Evolutionary conservation across 164 flowering plant species (phyloP).

Genomic region (Magnolia sinica): DNA sequence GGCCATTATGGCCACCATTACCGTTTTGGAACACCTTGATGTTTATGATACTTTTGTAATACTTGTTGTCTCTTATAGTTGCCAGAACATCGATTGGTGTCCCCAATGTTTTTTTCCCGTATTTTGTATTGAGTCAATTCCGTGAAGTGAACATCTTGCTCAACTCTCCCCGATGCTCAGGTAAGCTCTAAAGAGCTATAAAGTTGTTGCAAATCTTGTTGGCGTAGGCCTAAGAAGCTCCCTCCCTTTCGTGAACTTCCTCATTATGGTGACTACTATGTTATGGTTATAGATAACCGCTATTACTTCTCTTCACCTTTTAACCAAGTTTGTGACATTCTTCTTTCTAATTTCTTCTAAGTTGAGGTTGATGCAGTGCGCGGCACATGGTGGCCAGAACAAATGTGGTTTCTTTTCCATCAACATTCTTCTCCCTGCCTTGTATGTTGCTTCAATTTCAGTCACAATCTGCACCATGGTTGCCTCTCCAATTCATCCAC

Average conservation of each 20-base stretch:
- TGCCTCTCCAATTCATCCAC: neutral
- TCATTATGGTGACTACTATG: neutral
- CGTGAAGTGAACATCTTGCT: neutral
- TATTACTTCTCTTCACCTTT: neutral
- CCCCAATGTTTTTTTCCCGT: neutral
- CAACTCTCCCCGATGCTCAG: neutral
- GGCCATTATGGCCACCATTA: too few species aligned
- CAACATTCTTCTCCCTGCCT: neutral
- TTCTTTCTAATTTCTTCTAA: neutral
- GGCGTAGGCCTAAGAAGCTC: neutral
- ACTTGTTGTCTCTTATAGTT: neutral
- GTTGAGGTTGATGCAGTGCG: neutral
- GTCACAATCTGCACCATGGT: neutral
- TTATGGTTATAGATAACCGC: neutral
- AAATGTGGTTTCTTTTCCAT: too few species aligned
- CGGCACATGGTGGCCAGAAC: neutral
- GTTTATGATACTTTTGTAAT: neutral
- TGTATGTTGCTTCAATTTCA: neutral
- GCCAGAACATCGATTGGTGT: neutral
- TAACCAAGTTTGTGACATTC: neutral
- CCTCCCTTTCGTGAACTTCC: neutral
- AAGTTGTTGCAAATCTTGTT: neutral
- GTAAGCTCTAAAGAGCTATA: neutral
- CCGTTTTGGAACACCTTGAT: too few species aligned
- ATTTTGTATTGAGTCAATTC: neutral